Percentiles rank a stretch among this genome's conserved stretches.
phyloP scores from a whole-genome alignment of 1,139 yeast genomes.

The Geotrichum reessii region DNA sequence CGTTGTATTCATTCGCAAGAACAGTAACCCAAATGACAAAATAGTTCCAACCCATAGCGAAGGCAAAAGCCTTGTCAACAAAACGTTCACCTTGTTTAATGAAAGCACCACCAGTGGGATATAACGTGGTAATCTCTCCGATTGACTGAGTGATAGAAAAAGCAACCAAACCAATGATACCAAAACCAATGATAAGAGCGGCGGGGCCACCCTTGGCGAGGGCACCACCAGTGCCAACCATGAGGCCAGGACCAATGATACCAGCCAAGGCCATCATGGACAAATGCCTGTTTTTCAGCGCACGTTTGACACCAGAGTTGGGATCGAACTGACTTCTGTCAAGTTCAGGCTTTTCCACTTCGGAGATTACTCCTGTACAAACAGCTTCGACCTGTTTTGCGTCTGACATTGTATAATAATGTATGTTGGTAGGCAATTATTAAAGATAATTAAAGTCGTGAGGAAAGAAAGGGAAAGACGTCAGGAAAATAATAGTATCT shows the following conservation, averaged over 20 bases:
- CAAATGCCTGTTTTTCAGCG: conserved; percentile 47
- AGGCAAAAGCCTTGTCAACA: conserved; percentile 54
- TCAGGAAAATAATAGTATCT: neutral
- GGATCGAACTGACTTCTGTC: conserved; percentile 29
- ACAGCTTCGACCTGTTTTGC: neutral
- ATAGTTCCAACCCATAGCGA: conserved; percentile 58
- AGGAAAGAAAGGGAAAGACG: neutral
- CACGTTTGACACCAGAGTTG: conserved; percentile 43
- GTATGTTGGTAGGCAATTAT: no score
- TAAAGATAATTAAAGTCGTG: no score
- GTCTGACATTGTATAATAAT: neutral
- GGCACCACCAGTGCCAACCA: conserved; percentile 58
- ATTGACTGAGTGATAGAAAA: conserved; percentile 54
- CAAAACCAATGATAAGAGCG: conserved; percentile 52
- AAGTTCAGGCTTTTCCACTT: conserved; percentile 4
- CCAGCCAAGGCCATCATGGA: conserved; percentile 63
- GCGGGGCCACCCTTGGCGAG: conserved; percentile 61
- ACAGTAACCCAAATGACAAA: conserved; percentile 59
- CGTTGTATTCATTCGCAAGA: conserved; percentile 54
- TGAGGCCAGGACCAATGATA: conserved; percentile 63
- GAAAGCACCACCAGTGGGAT: conserved; percentile 61
- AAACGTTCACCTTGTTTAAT: conserved; percentile 54
- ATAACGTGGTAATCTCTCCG: conserved; percentile 61
- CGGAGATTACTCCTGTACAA: neutral
- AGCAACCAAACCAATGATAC: conserved; percentile 54